Evolutionary conservation across 179 eudicot genomes (phyloP).

Genomic region (Spergularia azorica): DNA sequence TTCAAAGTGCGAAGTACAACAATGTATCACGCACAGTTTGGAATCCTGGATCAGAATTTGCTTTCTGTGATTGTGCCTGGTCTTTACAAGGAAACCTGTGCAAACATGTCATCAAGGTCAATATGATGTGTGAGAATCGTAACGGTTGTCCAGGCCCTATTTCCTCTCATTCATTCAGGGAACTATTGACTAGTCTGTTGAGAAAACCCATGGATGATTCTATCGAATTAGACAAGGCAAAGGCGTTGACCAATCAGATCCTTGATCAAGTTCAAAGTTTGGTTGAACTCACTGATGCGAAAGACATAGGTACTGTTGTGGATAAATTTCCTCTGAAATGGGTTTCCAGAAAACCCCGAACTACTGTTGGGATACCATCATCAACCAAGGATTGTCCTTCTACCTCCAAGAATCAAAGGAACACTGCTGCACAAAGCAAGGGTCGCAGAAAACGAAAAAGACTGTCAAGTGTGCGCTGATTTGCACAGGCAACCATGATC

Average conservation of each 20-base stretch:
- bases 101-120: conserved; percentile 89
- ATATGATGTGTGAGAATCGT: conserved; percentile 57
- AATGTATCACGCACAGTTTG: conserved; percentile 46
- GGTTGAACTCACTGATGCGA: conserved; percentile 54
- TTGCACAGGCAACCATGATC: not conserved
- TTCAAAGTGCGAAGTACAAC: conserved; percentile 64
- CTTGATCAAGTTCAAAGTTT: conserved; percentile 64
- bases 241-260: conserved; percentile 72
- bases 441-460: conserved; percentile 59
- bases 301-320: conserved; percentile 52
- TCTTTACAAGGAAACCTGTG: conserved; percentile 83
- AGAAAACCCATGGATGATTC: conserved; percentile 77
- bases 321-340: conserved; percentile 64
- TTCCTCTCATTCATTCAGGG: conserved; percentile 63
- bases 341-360: conserved; percentile 61
- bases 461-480: conserved; percentile 28
- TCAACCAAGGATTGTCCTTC: conserved; percentile 30
- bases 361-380: conserved; percentile 42
- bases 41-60: conserved; percentile 89
- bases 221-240: conserved; percentile 65
- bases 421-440: conserved; percentile 26
- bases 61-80: conserved; percentile 95
- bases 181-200: conserved; percentile 46
- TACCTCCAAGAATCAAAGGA: conserved; percentile 28
- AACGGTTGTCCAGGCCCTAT: conserved; percentile 45